Conservation (phyloP, 1,284 basidiomycete genomes). For the Cutaneotrichosporon sp. region DNA sequence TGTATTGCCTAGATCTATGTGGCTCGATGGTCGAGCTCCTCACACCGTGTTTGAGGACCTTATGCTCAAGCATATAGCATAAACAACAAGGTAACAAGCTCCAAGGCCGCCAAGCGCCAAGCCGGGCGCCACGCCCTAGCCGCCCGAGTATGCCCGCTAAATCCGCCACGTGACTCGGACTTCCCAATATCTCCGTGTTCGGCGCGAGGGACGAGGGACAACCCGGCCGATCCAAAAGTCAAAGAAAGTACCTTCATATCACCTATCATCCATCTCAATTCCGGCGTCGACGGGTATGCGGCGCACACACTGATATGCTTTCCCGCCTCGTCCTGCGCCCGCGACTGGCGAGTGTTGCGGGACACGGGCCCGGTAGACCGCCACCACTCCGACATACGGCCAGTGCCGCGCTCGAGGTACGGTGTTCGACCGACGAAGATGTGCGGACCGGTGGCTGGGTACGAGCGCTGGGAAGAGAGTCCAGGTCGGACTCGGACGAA, state of each 20-base stretch:
- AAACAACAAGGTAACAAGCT: no score
- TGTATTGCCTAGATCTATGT: no score
- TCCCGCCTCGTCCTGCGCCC: constrained; percentile 3
- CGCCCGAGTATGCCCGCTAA: background rate
- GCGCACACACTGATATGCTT: background rate
- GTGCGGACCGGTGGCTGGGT: no score
- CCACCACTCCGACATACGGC: background rate
- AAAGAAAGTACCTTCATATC: no score
- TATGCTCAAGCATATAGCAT: no score
- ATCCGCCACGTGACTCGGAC: background rate
- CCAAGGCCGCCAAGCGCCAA: no score
- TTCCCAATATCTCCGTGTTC: background rate
- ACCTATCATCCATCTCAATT: no score
- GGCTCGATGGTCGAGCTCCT: no score
- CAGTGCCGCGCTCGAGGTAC: background rate
- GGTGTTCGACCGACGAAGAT: background rate
- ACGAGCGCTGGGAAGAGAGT: no score
- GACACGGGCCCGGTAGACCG: constrained; percentile 4
- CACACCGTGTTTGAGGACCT: no score
- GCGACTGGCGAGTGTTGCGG: background rate
- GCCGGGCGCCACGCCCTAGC: background rate
- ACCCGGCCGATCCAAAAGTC: constrained; percentile 1
- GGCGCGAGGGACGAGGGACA: no score
- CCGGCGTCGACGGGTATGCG: background rate
- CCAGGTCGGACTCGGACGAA: no score